Percentiles rank a stretch among this genome's conserved stretches.
Conservation (phyloP, 2,329 filamentous ascomycete species). For the Monilinia vaccinii-corymbosi region DNA sequence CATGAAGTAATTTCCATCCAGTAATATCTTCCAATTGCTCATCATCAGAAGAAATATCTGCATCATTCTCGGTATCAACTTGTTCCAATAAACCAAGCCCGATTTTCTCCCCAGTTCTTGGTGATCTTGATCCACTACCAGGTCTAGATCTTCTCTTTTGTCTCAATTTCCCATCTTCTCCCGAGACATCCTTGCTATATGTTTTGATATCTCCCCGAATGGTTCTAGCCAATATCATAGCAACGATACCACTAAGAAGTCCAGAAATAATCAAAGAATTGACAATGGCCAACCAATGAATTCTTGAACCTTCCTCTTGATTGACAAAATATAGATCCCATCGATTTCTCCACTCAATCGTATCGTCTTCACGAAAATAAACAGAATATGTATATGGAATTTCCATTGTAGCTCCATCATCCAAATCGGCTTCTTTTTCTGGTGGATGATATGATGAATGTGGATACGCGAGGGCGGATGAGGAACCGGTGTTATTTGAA, state of each 20-base stretch:
- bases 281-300: slow-evolving; percentile 82
- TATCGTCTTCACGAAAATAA: slow-evolving; percentile 76
- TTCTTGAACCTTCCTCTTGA: slow-evolving; percentile 69
- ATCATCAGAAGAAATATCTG: slow-evolving; percentile 54
- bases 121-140: slow-evolving; percentile 33
- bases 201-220: slow-evolving; percentile 70
- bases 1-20: slow-evolving; percentile 82
- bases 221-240: slow-evolving; percentile 73
- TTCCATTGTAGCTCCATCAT: slow-evolving; percentile 56
- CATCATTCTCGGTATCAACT: slow-evolving; percentile 42
- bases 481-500: slow-evolving; percentile 49
- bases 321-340: slow-evolving; percentile 91
- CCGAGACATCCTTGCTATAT: slow-evolving; percentile 49
- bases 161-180: slow-evolving; percentile 57
- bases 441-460: slow-evolving; percentile 49
- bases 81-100: slow-evolving; percentile 51
- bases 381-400: slow-evolving; percentile 86
- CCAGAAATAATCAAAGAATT: slow-evolving; percentile 81
- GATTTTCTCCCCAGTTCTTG: slow-evolving; percentile 42
- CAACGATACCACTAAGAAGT: slow-evolving; percentile 66
- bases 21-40: slow-evolving; percentile 70
- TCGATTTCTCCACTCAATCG: slow-evolving; percentile 71
- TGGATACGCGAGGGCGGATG: slow-evolving; percentile 38
- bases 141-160: slow-evolving; percentile 40
- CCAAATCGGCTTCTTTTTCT: slow-evolving; percentile 45